A percentile compares a stretch with the other conserved stretches of the same genome.
Evolutionary conservation across 371 early-diverging fungal species (phyloP).

Genomic region (Mortierella sp.): DNA sequence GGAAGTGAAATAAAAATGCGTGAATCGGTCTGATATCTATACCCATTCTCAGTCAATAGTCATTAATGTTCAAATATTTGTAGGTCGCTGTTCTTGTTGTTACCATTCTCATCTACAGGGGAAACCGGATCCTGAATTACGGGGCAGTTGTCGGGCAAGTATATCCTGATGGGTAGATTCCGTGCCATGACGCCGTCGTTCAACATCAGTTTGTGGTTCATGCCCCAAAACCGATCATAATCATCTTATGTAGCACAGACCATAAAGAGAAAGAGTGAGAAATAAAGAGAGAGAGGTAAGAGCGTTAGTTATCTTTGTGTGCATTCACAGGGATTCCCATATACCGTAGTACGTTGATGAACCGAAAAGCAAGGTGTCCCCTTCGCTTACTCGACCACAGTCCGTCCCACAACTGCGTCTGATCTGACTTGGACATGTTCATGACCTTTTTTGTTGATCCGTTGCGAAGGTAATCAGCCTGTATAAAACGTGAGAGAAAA

Average conservation of each 20-base stretch:
- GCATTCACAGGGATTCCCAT: no score
- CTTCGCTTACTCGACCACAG: slow-evolving; percentile 65
- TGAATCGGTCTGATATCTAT: no score
- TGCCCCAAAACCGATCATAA: slow-evolving; percentile 72
- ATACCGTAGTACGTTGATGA: no score
- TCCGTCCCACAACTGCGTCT: slow-evolving; percentile 76
- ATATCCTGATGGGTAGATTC: slow-evolving; percentile 67
- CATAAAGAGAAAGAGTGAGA: no score
- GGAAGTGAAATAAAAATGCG: no score
- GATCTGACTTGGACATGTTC: slow-evolving; percentile 80
- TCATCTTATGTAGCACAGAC: slow-evolving; percentile 51
- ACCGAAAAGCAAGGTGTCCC: no score
- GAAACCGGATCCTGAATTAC: slow-evolving; percentile 70
- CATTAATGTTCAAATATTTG: no score
- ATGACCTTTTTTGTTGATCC: slow-evolving; percentile 79
- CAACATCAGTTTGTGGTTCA: slow-evolving; percentile 67
- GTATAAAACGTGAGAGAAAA: background rate
- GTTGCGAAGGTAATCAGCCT: slow-evolving; percentile 81
- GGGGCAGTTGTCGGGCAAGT: slow-evolving; percentile 69
- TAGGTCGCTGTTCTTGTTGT: background rate
- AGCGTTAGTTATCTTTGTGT: no score
- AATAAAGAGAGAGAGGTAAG: no score
- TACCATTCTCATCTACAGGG: slow-evolving; percentile 59
- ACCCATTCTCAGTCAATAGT: no score
- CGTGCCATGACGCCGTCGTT: slow-evolving; percentile 58